Conservation (phyloP, 306 rosid genomes). For the Medicago arabica region DNA sequence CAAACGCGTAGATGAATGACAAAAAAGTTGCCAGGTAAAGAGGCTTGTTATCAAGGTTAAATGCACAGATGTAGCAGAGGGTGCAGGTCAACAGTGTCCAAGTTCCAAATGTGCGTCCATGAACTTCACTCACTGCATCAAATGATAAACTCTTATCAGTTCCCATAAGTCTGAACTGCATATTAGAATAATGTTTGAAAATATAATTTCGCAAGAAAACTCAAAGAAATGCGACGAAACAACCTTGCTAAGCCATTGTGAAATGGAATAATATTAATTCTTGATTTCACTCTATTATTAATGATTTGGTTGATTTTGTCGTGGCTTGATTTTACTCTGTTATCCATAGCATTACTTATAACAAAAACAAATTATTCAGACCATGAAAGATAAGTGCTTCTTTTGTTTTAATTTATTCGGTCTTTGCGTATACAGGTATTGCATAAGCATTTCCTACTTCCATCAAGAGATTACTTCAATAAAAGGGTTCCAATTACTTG, state of each 20-base stretch:
- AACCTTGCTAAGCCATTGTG: constrained; percentile 6
- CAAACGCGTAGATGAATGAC: constrained; percentile 88
- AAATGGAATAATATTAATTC: background rate
- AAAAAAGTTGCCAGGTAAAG: constrained; percentile 80
- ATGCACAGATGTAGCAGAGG: constrained; percentile 89
- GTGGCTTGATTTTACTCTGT: background rate
- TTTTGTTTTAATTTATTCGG: constrained; percentile 10
- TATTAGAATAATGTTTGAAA: constrained; percentile 18
- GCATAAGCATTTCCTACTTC: constrained; percentile 26
- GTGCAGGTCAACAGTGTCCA: constrained; percentile 97
- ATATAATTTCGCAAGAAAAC: background rate
- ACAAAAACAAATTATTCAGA: constrained; percentile 8
- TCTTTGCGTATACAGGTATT: background rate
- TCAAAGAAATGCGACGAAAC: constrained; percentile 36
- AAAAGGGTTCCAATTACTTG: constrained; percentile 19
- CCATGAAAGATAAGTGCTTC: background rate
- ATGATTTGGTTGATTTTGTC: background rate
- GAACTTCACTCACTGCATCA: constrained; percentile 86
- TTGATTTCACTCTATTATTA: background rate
- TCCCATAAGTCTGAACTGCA: constrained; percentile 30
- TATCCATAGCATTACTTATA: background rate
- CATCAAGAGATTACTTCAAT: background rate
- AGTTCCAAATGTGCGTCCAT: constrained; percentile 93
- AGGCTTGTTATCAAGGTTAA: constrained; percentile 91
- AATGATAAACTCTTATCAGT: constrained; percentile 30